Conservation (phyloP, 176 grass and related monocot species). For the Juncus effusus region DNA sequence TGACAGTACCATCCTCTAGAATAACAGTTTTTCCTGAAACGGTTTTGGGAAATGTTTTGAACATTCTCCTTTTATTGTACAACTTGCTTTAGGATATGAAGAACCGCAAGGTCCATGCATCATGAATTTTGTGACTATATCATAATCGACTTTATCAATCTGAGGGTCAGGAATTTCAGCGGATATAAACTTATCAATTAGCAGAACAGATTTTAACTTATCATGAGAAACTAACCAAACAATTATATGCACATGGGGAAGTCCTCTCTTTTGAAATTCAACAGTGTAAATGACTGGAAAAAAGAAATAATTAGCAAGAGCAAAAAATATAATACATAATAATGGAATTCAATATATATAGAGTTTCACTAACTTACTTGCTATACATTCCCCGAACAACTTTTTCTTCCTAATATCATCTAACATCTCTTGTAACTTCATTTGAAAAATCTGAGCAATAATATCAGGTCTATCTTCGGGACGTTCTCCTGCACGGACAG, state of each 20-base stretch:
- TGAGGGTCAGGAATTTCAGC: background rate
- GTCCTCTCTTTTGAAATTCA: background rate
- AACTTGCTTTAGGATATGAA: background rate
- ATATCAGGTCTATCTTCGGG: too few species aligned
- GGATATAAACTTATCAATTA: background rate
- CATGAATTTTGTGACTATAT: background rate
- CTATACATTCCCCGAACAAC: too few species aligned
- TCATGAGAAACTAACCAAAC: background rate
- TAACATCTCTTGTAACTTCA: too few species aligned
- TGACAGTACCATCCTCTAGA: slow-evolving; percentile 18
- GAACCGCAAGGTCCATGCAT: background rate
- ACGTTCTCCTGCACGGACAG: too few species aligned
- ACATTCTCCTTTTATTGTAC: background rate
- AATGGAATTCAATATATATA: too few species aligned
- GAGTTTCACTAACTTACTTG: too few species aligned
- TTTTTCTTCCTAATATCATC: too few species aligned
- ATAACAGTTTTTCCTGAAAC: background rate
- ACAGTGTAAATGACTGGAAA: background rate
- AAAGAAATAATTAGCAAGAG: too few species aligned
- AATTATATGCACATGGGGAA: background rate
- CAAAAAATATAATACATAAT: too few species aligned
- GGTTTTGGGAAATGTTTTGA: slow-evolving; percentile 21
- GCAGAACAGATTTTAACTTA: background rate
- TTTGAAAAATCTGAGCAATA: too few species aligned
- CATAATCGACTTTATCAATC: background rate